Percentiles rank a stretch among this genome's conserved stretches.
phyloP scores from a whole-genome alignment of 306 rosid genomes.

The Vicia faba region DNA sequence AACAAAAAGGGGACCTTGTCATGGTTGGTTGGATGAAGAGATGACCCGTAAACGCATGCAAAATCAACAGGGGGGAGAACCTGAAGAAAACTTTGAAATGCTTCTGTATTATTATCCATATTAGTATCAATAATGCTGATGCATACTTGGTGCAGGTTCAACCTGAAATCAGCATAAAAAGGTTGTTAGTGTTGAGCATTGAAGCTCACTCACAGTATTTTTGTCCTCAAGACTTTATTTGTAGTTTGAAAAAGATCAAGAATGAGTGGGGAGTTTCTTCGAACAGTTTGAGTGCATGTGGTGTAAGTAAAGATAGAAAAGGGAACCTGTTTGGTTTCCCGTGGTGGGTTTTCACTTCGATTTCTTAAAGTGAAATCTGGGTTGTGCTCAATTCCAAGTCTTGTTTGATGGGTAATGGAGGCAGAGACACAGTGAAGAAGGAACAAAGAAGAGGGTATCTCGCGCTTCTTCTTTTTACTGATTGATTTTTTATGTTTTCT shows the following conservation, averaged over 20 bases:
- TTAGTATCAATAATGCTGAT: neutral
- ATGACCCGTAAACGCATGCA: constrained; percentile 58
- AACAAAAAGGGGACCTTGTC: constrained; percentile 44
- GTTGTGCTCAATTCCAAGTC: neutral
- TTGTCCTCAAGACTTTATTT: neutral
- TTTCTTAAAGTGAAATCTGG: neutral
- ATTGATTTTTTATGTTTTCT: neutral
- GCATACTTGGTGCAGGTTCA: neutral
- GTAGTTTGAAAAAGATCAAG: neutral
- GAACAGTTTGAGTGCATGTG: constrained; percentile 40
- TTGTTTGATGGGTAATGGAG: constrained; percentile 7
- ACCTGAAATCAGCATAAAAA: constrained; percentile 18
- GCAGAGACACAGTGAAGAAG: neutral
- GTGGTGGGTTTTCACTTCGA: neutral
- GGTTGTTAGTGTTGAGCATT: neutral
- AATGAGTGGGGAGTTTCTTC: constrained; percentile 37
- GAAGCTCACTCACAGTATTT: neutral
- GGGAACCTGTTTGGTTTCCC: neutral
- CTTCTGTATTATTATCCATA: constrained; percentile 37
- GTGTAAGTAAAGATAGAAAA: neutral
- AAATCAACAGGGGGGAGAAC: constrained; percentile 58
- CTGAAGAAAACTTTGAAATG: constrained; percentile 42
- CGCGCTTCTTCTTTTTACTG: neutral
- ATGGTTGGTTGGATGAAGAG: constrained; percentile 53
- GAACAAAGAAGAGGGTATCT: neutral